These are phyloP conservation scores for Diaporthe caulivora DNA, from an alignment of 2,329 filamentous ascomycete genomes.

Conservation along the genomic window DNA sequence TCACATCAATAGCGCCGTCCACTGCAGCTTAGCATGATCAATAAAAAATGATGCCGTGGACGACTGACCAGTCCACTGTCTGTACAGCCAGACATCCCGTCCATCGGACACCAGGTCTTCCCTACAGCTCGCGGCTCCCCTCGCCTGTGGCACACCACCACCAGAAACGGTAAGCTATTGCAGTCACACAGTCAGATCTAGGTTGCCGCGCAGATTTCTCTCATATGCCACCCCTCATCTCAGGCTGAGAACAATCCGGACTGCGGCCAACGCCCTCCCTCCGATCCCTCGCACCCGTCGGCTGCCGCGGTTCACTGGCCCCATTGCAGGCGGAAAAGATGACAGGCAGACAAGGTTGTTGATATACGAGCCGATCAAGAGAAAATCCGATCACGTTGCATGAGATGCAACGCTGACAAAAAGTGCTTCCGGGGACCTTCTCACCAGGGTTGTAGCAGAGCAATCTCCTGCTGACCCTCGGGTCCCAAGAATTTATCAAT, in stretches of 20 bases:
- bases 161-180: neutral
- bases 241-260: neutral
- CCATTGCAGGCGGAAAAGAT: neutral
- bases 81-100: neutral
- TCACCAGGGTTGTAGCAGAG: neutral
- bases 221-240: neutral
- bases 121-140: neutral
- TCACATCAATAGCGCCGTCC: conserved; percentile 15
- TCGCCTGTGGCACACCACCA: neutral
- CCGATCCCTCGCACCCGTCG: conserved; percentile 26
- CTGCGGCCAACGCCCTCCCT: conserved; percentile 2
- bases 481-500: conserved; percentile 14
- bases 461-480: conserved; percentile 20
- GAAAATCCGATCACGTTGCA: conserved; percentile 18
- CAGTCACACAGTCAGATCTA: neutral
- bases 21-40: conserved; percentile 12
- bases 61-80: conserved; percentile 10
- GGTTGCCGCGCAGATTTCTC: conserved; percentile 3
- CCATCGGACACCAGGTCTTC: neutral
- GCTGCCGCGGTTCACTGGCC: conserved; percentile 1
- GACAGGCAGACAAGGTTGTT: conserved; percentile 24
- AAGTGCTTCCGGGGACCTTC: neutral
- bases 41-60: neutral
- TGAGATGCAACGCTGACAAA: conserved; percentile 23
- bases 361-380: conserved; percentile 18